Conservation (phyloP, 768 basidiomycete species). For the Russula compacta region DNA sequence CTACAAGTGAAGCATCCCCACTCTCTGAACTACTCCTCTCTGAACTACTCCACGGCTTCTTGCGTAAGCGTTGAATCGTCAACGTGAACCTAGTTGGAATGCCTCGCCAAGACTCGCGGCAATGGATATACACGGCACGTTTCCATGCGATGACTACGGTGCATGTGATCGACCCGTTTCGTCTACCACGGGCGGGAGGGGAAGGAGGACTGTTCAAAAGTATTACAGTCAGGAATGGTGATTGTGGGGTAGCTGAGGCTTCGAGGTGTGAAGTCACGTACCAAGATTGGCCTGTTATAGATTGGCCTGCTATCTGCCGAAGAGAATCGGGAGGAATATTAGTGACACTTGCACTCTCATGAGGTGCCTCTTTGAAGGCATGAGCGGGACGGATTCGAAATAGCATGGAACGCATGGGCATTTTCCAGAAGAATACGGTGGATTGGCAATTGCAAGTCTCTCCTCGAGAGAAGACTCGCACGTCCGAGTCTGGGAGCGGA, state of each 20-base stretch:
- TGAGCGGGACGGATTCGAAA: not conserved
- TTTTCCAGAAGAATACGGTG: not conserved
- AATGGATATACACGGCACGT: not conserved
- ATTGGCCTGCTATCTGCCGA: not conserved
- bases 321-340: not conserved
- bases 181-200: not conserved
- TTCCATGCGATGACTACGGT: not conserved
- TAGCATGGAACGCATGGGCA: not conserved
- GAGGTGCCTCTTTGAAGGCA: not conserved
- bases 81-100: not conserved
- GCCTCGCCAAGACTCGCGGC: not conserved
- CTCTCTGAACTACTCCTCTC: not conserved
- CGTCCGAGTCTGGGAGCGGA: not conserved
- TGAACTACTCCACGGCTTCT: not conserved
- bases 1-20: not conserved
- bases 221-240: not conserved
- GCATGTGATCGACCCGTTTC: not conserved
- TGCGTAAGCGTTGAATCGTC: not conserved
- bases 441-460: not conserved
- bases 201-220: not conserved
- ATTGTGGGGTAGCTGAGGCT: not conserved
- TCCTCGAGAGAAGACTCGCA: not conserved
- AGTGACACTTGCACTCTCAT: not conserved
- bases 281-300: not conserved
- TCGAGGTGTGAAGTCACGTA: not conserved